Evolutionary conservation across 257 asterid species (phyloP).

Genomic region (Solanum paucissectum): DNA sequence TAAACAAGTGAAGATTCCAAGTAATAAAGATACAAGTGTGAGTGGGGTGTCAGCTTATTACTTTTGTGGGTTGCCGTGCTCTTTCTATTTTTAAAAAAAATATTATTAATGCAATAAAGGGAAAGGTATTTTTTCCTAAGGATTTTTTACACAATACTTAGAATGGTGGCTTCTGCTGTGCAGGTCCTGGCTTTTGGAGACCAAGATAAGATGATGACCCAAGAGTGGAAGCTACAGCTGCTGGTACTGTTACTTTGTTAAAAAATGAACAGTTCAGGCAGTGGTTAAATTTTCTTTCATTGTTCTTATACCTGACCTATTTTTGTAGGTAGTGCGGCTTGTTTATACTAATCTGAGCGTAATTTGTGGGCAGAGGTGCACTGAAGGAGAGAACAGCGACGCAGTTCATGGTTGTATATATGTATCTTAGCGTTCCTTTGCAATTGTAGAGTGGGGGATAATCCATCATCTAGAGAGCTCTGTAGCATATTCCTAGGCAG

Average conservation of each 20-base stretch:
- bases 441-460: background rate
- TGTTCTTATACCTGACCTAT: background rate
- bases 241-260: constrained; percentile 1
- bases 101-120: background rate
- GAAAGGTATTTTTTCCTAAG: background rate
- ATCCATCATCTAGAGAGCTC: background rate
- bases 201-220: constrained; percentile 38
- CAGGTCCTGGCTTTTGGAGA: constrained; percentile 76
- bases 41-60: background rate
- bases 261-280: background rate
- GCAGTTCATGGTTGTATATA: background rate
- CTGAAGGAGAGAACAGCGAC: background rate
- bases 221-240: constrained; percentile 1
- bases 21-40: background rate
- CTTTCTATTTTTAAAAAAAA: background rate
- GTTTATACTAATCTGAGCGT: background rate
- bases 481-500: constrained; percentile 4
- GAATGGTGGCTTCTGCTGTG: background rate
- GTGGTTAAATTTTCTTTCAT: background rate
- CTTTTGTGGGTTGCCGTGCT: background rate
- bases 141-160: background rate
- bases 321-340: constrained; percentile 3
- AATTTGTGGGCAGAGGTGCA: background rate
- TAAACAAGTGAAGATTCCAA: background rate
- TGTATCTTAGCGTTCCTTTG: background rate